Base-by-base conservation (phyloP, 768 basidiomycete species). In the Dacryopinax spathularia region DNA sequence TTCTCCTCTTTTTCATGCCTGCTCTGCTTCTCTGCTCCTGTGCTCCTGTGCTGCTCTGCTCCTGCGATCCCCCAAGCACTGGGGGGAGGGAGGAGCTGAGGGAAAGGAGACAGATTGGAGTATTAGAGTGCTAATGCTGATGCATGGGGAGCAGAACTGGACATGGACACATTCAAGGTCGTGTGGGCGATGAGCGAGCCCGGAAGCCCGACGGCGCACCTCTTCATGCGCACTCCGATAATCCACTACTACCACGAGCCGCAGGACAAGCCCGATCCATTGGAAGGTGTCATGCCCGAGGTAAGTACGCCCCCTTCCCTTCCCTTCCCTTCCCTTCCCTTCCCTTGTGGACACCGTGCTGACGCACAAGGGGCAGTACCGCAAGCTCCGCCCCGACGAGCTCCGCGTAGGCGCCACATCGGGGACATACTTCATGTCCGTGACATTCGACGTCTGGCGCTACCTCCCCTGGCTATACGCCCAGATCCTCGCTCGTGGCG, bases 141-240 rank as follows among this genome's bases (percentile, higher is more conserved):
- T 60, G 31, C n/a, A 33, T 39, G 5, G 31, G 16, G 13, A 12
- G 12, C 67, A 91, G 88, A 75, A 13, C 76, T 89, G 66, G 87
- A 90, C 69, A 74, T 79, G 63, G 84, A 84, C 64, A 91, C 88
- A 0, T 89, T 92, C 72, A 72, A 84, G 18, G 75, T 74, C 1
- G 82, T 91, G 81, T 89, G 86, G 86, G 75, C 80, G 64, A 76
- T 90, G 66, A 89, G 88, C 0, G 79, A 77, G 3, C 81, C 80
- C 1, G 76, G 76, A 33, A 25, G 43, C 20, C 75, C 76, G 10
- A 78, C 81, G 0, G 82, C 86, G 64, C 77, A 79, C 25, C 83
- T 81, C 64, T 88, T 91, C 76, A 72, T 85, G 39, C 82, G 86
- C 39, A 72, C 85, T 15, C 74, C 73, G 0, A 84, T 89, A 64